Percentiles rank a stretch among this genome's conserved stretches.
phyloP scores from a whole-genome alignment of 257 asterid species.

The Voacanga thouarsii region DNA sequence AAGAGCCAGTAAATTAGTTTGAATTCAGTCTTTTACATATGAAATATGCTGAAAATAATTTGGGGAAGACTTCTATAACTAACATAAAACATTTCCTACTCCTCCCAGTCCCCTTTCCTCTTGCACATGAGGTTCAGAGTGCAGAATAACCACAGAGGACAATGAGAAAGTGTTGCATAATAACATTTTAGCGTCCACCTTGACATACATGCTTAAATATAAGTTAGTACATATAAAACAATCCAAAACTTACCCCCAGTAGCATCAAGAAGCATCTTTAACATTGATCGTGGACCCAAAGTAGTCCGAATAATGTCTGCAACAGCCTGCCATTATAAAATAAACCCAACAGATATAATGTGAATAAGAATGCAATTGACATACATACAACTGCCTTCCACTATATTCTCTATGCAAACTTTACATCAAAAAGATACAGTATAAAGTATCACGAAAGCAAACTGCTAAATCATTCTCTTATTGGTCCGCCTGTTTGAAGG shows the following conservation, averaged over 20 bases:
- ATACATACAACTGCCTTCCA: neutral
- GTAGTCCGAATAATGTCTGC: slow-evolving; percentile 94
- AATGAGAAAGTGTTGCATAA: neutral
- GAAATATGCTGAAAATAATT: neutral
- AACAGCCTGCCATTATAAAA: slow-evolving; percentile 58
- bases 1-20: neutral
- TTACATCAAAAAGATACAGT: neutral
- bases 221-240: neutral
- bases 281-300: slow-evolving; percentile 89
- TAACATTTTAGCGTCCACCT: neutral
- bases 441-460: neutral
- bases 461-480: neutral
- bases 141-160: neutral
- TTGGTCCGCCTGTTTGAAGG: neutral
- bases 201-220: neutral
- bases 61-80: no score
- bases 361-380: neutral
- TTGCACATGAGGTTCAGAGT: neutral
- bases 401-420: neutral
- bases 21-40: no score
- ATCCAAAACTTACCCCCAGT: slow-evolving; percentile 51
- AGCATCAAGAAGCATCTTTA: slow-evolving; percentile 91
- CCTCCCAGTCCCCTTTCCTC: neutral
- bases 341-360: slow-evolving; percentile 2
- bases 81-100: neutral